phyloP scores from a whole-genome alignment of 2,329 filamentous ascomycete species.

The Rutstroemia sp. region DNA sequence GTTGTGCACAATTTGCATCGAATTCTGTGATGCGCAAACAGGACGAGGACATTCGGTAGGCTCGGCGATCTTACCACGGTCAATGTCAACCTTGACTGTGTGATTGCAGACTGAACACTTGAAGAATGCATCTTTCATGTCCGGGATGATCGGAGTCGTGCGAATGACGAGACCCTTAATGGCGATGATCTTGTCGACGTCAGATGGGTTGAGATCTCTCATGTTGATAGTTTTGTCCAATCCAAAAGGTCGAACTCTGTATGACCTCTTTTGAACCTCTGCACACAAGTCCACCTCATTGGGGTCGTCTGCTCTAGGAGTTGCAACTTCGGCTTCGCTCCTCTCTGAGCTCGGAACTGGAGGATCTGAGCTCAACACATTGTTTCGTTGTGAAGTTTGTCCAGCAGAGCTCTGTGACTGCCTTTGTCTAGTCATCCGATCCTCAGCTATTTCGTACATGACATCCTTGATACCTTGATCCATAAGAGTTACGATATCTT shows the following conservation, averaged over 20 bases:
- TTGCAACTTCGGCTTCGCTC: slow-evolving; percentile 40
- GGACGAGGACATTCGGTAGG: slow-evolving; percentile 82
- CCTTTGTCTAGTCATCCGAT: slow-evolving; percentile 66
- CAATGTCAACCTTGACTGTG: slow-evolving; percentile 82
- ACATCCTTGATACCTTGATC: slow-evolving; percentile 90
- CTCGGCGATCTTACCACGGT: slow-evolving; percentile 92
- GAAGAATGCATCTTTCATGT: slow-evolving; percentile 99
- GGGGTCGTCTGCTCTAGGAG: slow-evolving; percentile 37
- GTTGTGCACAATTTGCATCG: slow-evolving; percentile 98
- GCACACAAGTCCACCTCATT: slow-evolving; percentile 57
- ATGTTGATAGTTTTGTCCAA: slow-evolving; percentile 83
- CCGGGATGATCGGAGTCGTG: slow-evolving; percentile 90
- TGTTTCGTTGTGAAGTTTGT: slow-evolving; percentile 37
- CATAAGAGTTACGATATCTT: slow-evolving; percentile 94
- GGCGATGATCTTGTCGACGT: slow-evolving; percentile 93
- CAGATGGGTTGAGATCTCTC: slow-evolving; percentile 86
- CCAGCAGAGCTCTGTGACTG: slow-evolving; percentile 49
- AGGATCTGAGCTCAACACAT: slow-evolving; percentile 62
- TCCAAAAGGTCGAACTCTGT: slow-evolving; percentile 84
- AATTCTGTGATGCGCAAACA: slow-evolving; percentile 79
- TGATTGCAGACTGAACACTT: slow-evolving; percentile 90
- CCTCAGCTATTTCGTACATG: slow-evolving; percentile 82
- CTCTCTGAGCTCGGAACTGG: slow-evolving; percentile 75
- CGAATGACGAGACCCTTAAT: slow-evolving; percentile 96
- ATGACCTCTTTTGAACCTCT: slow-evolving; percentile 74